These are phyloP conservation scores for Phaeosphaeria sp. DNA, from an alignment of 2,329 filamentous ascomycete genomes.

Conservation along the genomic window DNA sequence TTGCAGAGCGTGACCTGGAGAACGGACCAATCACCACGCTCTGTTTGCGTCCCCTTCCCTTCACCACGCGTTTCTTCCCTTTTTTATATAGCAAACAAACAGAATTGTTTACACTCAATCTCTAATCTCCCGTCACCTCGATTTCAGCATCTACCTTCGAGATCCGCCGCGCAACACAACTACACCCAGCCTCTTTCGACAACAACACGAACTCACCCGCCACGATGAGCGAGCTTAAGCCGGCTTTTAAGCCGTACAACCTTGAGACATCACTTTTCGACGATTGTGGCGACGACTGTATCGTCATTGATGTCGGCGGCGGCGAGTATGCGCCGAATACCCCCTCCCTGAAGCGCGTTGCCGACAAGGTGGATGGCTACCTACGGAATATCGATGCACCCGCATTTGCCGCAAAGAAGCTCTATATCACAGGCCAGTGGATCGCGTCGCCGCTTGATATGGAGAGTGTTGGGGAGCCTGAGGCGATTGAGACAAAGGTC, in stretches of 20 bases:
- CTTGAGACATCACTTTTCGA: constrained; percentile 14
- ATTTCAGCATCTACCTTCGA: not conserved
- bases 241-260: constrained; percentile 16
- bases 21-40: constrained; percentile 1
- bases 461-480: not conserved
- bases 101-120: not conserved
- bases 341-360: constrained; percentile 18
- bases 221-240: constrained; percentile 22
- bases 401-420: constrained; percentile 19
- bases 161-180: not conserved
- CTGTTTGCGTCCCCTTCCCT: constrained; percentile 6
- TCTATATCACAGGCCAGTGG: constrained; percentile 38
- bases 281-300: constrained; percentile 17
- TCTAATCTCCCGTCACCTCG: not conserved
- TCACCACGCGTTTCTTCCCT: constrained; percentile 13
- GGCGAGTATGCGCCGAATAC: constrained; percentile 10
- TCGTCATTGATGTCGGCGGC: constrained; percentile 26
- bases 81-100: constrained; percentile 14
- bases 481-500: not conserved
- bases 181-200: not conserved
- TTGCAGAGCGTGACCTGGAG: not conserved
- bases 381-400: not conserved
- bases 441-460: constrained; percentile 1
- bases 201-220: not conserved
- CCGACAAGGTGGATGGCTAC: constrained; percentile 9